Base-by-base conservation (phyloP, 495 filamentous ascomycete species). In the Aspergillus nanangensis region DNA sequence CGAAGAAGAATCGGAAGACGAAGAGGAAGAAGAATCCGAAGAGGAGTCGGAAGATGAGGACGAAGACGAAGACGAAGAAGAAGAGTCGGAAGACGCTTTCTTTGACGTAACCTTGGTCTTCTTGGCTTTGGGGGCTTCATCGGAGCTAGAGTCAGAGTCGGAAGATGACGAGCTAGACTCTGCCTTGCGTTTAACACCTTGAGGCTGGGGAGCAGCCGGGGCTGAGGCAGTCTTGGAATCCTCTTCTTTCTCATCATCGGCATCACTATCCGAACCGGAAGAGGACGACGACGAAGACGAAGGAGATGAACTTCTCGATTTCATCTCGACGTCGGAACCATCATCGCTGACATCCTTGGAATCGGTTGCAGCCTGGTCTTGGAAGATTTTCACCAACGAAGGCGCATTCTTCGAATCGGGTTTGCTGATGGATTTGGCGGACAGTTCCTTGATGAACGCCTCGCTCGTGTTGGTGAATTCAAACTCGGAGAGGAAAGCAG, bases 141-240 rank as follows among this genome's bases (percentile, higher is more conserved):
- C 49, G 55, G 60, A 52, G 10, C 44, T 44, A 8, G 51, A 49
- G 31, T 53, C 29, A 32, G 14, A 20, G 4, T 65, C 45, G 33
- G 66, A 77, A 31, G 66, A 75, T 24, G 67, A 74, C 23, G 67
- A 70, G 62, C 62, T 68, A 3, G 78, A 77, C 29, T 70, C 69
- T 18, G 80, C 81, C 68, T 88, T 88, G 50, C 84, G 81, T 69
- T 88, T 88, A 31, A 66, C 57, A 22, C 71, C 60, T 10, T 65
- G 40, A 3, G 70, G 33, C 47, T 76, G 71, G 24, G 63, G 49
- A 53, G 59, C 51, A 52, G 58, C 47, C 17, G 62, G 57, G 17
- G 59, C 44, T 9, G 51, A 36, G 20, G 68, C 53, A 32, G 67
- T 52, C 13, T 57, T 55, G 41, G 63, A 54, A 5, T 61, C 58